A percentile compares a stretch with the other conserved stretches of the same genome.
Evolutionary conservation across 768 basidiomycete species (phyloP).

Genomic region (Lanmaoa rubissima): DNA sequence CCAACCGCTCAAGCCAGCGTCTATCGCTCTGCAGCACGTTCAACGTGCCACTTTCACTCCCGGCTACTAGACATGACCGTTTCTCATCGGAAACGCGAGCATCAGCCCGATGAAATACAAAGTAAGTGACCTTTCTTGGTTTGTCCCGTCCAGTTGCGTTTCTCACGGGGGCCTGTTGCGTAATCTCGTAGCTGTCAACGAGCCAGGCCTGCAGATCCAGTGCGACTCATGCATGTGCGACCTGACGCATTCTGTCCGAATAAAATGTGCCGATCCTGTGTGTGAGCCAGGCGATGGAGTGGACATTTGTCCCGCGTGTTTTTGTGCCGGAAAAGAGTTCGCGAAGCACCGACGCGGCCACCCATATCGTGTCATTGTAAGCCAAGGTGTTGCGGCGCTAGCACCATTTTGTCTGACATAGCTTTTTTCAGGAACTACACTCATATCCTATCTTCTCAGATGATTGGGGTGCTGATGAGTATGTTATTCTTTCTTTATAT

Average conservation of each 20-base stretch:
- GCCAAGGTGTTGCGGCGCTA: slow-evolving; percentile 13
- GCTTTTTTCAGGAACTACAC: slow-evolving; percentile 72
- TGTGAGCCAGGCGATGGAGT: slow-evolving; percentile 79
- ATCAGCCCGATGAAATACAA: slow-evolving; percentile 63
- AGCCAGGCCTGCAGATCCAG: slow-evolving; percentile 78
- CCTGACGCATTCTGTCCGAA: slow-evolving; percentile 93
- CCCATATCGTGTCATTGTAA: slow-evolving; percentile 88
- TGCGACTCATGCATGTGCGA: slow-evolving; percentile 86
- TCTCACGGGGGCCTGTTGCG: slow-evolving; percentile 30
- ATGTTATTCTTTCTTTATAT: slow-evolving; percentile 28
- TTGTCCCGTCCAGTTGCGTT: slow-evolving; percentile 6
- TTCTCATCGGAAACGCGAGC: slow-evolving; percentile 64
- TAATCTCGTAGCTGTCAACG: slow-evolving; percentile 60
- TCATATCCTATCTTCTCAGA: slow-evolving; percentile 94
- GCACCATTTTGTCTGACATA: neutral
- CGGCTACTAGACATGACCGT: slow-evolving; percentile 48
- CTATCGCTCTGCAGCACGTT: neutral
- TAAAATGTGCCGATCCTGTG: slow-evolving; percentile 86
- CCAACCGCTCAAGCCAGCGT: neutral
- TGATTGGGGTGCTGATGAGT: slow-evolving; percentile 99
- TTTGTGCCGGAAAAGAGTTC: slow-evolving; percentile 89
- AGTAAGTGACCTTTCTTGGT: slow-evolving; percentile 38
- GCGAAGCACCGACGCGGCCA: slow-evolving; percentile 82
- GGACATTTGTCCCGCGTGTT: slow-evolving; percentile 91
- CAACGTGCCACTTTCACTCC: neutral